Conservation (phyloP, 2,329 filamentous ascomycete genomes). For the Colletotrichum sp. region DNA sequence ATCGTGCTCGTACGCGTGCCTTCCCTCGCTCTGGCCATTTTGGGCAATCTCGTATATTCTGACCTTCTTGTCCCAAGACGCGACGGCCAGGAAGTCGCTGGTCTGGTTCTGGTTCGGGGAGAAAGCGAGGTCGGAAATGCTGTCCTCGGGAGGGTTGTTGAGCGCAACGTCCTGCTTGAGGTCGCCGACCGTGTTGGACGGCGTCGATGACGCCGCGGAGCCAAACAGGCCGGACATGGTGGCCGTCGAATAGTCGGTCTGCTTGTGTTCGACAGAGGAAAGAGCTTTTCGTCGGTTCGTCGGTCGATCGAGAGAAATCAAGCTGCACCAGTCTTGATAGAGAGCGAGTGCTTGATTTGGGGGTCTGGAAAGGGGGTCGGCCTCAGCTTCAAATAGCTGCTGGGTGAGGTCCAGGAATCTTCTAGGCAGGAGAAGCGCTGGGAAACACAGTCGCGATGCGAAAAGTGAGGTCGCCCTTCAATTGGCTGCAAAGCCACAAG, state of each 20-base stretch:
- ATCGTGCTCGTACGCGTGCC: conserved; percentile 85
- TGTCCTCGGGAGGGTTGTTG: conserved; percentile 81
- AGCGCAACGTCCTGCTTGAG: conserved; percentile 88
- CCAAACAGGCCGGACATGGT: conserved; percentile 71
- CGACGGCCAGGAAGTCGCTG: conserved; percentile 83
- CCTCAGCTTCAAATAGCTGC: conserved; percentile 7
- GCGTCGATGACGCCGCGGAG: conserved; percentile 52
- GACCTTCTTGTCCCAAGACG: conserved; percentile 98
- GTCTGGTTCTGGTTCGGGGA: conserved; percentile 64
- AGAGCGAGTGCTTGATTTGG: not conserved
- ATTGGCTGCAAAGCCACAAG: conserved; percentile 20
- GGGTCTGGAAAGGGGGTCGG: not conserved
- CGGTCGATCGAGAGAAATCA: too few species aligned
- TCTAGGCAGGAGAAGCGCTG: not conserved
- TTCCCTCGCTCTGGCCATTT: conserved; percentile 81
- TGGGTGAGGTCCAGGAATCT: not conserved
- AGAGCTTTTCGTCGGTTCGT: not conserved
- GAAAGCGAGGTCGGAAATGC: conserved; percentile 87
- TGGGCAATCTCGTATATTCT: conserved; percentile 91
- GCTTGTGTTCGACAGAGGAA: not conserved
- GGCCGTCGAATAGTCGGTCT: not conserved
- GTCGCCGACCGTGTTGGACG: conserved; percentile 82
- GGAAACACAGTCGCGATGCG: conserved; percentile 19
- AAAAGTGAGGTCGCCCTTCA: conserved; percentile 2
- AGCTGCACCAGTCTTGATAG: not conserved